phyloP scores from a whole-genome alignment of 2,329 filamentous ascomycete species.

The Trichoderma oligosporum region DNA sequence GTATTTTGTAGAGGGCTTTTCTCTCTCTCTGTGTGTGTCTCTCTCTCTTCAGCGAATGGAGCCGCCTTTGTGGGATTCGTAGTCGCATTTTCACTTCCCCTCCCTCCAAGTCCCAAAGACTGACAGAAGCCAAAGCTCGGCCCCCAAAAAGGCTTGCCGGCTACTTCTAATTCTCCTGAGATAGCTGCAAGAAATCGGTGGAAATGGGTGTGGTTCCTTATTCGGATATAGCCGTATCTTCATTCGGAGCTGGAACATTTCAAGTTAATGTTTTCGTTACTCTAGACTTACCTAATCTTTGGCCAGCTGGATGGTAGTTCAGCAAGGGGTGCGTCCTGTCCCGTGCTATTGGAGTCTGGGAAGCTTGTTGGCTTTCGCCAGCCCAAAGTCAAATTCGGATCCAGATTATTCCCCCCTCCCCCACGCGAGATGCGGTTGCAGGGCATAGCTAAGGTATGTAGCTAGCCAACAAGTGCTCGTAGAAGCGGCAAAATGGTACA shows the following conservation, averaged over 20 bases:
- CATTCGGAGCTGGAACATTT: neutral
- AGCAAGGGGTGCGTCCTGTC: constrained; percentile 14
- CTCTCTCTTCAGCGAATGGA: neutral
- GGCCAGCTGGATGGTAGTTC: constrained; percentile 1
- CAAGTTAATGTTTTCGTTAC: constrained; percentile 21
- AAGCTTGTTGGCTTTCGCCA: constrained; percentile 3
- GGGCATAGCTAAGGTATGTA: too few relatives aligned
- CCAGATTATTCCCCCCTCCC: constrained; percentile 18
- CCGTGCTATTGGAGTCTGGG: constrained; percentile 12
- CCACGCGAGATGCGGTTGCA: constrained; percentile 18
- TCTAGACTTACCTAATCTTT: constrained; percentile 21
- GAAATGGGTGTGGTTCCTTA: constrained; percentile 2
- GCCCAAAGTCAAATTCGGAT: constrained; percentile 18
- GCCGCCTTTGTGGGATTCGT: neutral
- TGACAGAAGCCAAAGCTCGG: constrained; percentile 5
- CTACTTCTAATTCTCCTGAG: neutral
- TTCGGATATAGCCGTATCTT: constrained; percentile 17
- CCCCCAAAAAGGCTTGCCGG: constrained; percentile 14
- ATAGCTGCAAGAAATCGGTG: constrained; percentile 11
- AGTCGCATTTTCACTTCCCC: neutral
- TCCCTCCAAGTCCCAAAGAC: neutral
- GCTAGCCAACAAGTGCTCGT: constrained; percentile 13
- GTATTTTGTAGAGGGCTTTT: neutral
- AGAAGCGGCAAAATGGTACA: constrained; percentile 16
- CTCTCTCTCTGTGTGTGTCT: neutral